Conservation (phyloP, 176 grass and related monocot species). For the Pharus latifolius region DNA sequence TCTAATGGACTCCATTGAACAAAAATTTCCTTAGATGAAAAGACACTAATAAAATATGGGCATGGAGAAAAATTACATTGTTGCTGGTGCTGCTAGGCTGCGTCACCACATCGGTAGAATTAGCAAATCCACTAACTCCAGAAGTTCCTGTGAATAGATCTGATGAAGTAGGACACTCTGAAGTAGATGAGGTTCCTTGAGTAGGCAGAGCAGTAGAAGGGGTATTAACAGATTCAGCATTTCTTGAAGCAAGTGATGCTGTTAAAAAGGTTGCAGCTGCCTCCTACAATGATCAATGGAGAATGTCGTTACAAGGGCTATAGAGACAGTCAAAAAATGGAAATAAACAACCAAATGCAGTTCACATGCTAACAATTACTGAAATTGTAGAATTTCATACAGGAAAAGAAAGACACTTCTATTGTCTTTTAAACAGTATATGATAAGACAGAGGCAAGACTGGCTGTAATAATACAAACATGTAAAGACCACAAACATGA, state of each 20-base stretch:
- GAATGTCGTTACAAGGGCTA: neutral
- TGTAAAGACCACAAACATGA: neutral
- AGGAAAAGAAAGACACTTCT: neutral
- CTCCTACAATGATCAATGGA: constrained; percentile 36
- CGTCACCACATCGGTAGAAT: constrained; percentile 23
- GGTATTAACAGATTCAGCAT: constrained; percentile 18
- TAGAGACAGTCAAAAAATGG: neutral
- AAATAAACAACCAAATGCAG: neutral
- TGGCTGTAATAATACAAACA: neutral
- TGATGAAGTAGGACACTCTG: constrained; percentile 40
- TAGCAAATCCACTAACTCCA: constrained; percentile 15
- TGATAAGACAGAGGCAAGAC: neutral
- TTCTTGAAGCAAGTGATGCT: constrained; percentile 66
- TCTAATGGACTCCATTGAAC: neutral
- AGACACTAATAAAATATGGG: neutral
- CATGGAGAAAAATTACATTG: constrained; percentile 30
- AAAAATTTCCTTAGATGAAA: neutral
- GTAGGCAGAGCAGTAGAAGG: neutral
- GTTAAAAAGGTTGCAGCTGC: constrained; percentile 66
- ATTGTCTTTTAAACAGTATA: constrained; percentile 5
- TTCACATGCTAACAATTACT: neutral
- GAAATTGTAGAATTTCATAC: neutral
- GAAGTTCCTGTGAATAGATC: constrained; percentile 20
- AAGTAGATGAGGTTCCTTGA: constrained; percentile 27
- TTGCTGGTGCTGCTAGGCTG: constrained; percentile 11